phyloP scores from a whole-genome alignment of 164 flowering plant species.

The Vitis labrusca region DNA sequence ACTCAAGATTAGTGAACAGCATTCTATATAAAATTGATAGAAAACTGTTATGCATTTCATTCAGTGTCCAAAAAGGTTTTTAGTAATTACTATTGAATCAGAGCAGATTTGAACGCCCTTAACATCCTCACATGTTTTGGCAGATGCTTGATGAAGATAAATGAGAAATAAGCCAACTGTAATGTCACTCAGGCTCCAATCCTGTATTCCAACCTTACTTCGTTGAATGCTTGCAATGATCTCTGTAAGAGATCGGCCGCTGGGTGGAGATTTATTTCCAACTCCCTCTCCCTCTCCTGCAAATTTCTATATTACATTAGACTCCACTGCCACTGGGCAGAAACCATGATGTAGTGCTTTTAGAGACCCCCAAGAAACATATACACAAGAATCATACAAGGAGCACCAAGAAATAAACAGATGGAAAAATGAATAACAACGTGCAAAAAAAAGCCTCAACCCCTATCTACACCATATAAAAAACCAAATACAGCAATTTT shows the following conservation, averaged over 20 bases:
- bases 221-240: conserved; percentile 76
- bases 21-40: background rate
- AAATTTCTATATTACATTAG: conserved; percentile 8
- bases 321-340: conserved; percentile 3
- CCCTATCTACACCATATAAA: too few relatives aligned
- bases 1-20: background rate
- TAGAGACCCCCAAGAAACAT: background rate
- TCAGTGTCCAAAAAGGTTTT: background rate
- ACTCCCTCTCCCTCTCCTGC: conserved; percentile 55
- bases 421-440: too few relatives aligned
- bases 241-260: conserved; percentile 62
- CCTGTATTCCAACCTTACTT: conserved; percentile 72
- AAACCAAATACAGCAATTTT: too few relatives aligned
- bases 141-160: conserved; percentile 87
- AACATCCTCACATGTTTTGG: conserved; percentile 59
- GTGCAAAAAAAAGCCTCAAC: background rate
- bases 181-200: conserved; percentile 93
- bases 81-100: conserved; percentile 42
- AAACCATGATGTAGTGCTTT: background rate
- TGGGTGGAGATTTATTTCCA: conserved; percentile 50
- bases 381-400: background rate
- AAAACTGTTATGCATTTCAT: background rate
- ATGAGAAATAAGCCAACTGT: conserved; percentile 79
- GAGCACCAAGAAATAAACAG: background rate
- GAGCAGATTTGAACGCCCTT: conserved; percentile 69